Evolutionary conservation across 306 rosid genomes (phyloP).

Genomic region (Luffa acutangula): DNA sequence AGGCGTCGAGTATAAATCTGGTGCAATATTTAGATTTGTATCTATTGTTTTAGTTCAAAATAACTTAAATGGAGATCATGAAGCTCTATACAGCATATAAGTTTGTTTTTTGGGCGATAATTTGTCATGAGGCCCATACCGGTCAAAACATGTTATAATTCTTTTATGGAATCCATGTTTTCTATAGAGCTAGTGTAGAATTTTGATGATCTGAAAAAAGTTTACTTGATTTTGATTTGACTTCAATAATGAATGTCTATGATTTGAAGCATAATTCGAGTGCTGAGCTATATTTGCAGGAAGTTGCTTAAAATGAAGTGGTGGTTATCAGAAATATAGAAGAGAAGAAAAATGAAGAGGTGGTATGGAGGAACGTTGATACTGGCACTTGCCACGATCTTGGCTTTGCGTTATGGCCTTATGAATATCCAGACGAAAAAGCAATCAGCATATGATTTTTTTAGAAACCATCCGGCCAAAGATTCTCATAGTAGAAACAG

Average conservation of each 20-base stretch:
- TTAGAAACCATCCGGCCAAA: conserved; percentile 27
- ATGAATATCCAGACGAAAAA: conserved; percentile 39
- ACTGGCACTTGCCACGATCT: conserved; percentile 40
- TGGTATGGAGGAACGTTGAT: conserved; percentile 79
- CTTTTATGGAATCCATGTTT: not conserved
- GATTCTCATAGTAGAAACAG: conserved; percentile 18
- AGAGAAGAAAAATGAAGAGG: conserved; percentile 49
- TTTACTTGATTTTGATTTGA: not conserved
- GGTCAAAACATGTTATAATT: not conserved
- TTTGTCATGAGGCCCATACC: not conserved
- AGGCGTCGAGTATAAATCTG: not conserved
- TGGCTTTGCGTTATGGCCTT: conserved; percentile 47
- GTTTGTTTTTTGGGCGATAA: not conserved
- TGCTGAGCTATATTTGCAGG: not conserved
- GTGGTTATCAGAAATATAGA: not conserved
- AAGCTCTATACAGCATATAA: not conserved
- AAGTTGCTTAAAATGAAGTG: not conserved
- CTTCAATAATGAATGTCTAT: not conserved
- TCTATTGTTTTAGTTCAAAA: not conserved
- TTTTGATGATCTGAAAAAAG: not conserved
- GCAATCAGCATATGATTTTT: conserved; percentile 51
- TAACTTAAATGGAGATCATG: not conserved
- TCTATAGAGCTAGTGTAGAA: not conserved
- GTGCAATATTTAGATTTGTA: not conserved
- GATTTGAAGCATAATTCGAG: not conserved